Conservation (phyloP, 805 yeast species). For the Yarrowia porcina region DNA sequence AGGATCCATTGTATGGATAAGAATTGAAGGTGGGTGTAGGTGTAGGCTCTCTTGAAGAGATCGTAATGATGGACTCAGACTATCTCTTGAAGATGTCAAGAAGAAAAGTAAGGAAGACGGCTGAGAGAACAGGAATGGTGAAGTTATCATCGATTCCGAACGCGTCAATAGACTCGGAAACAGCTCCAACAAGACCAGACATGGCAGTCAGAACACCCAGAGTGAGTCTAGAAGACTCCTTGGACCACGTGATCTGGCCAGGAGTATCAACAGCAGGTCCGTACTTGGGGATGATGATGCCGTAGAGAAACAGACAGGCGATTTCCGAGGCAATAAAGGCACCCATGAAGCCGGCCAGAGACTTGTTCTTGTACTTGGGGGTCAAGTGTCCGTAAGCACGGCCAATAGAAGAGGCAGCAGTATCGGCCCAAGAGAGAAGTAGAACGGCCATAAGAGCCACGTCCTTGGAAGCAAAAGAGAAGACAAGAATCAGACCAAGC, state of each 20-base stretch:
- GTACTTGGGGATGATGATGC: slow-evolving; percentile 63
- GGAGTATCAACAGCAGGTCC: slow-evolving; percentile 49
- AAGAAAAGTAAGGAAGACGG: slow-evolving; percentile 49
- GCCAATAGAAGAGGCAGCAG: slow-evolving; percentile 94
- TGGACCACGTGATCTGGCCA: slow-evolving; percentile 63
- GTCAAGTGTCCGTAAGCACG: slow-evolving; percentile 80
- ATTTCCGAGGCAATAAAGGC: slow-evolving; percentile 72
- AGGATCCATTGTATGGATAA: too few relatives aligned
- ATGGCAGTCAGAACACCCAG: slow-evolving; percentile 53
- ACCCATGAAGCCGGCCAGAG: slow-evolving; percentile 86
- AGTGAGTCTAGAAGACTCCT: slow-evolving; percentile 55
- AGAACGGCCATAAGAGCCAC: slow-evolving; percentile 71
- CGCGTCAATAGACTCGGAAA: slow-evolving; percentile 79
- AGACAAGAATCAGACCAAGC: slow-evolving; percentile 71
- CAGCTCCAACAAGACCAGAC: slow-evolving; percentile 78
- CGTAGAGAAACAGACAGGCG: slow-evolving; percentile 68
- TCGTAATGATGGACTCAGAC: too few relatives aligned
- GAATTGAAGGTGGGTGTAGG: too few relatives aligned
- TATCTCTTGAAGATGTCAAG: slow-evolving; percentile 2
- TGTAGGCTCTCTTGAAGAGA: not conserved
- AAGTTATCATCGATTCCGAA: slow-evolving; percentile 85
- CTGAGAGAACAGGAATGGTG: slow-evolving; percentile 87
- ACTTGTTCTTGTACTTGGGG: slow-evolving; percentile 71
- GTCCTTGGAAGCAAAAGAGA: slow-evolving; percentile 71
- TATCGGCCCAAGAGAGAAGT: slow-evolving; percentile 92